phyloP scores from a whole-genome alignment of 768 basidiomycete species.

The Pleurotus giganteus region DNA sequence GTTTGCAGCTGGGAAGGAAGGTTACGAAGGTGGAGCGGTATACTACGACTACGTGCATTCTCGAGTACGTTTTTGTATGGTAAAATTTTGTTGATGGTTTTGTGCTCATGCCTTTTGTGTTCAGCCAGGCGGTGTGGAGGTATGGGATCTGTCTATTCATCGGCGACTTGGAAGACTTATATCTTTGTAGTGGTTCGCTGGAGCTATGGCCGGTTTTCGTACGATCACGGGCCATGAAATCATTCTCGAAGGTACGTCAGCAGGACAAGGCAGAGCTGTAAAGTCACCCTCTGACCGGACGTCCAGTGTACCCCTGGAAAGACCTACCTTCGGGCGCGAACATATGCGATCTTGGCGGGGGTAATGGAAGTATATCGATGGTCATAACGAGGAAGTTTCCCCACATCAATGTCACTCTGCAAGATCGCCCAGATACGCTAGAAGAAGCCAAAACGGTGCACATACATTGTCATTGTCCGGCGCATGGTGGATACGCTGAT shows the following conservation, averaged over 20 bases:
- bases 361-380: conserved; percentile 25
- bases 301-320: conserved; percentile 29
- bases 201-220: conserved; percentile 5
- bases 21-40: conserved; percentile 6
- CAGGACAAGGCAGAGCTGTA: not conserved
- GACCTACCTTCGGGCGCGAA: conserved; percentile 18
- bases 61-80: too few species aligned
- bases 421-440: conserved; percentile 24
- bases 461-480: too few species aligned
- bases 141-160: not conserved
- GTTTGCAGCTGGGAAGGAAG: conserved; percentile 12
- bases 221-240: not conserved
- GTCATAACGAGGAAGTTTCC: conserved; percentile 22
- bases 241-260: conserved; percentile 1
- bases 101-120: too few species aligned
- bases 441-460: conserved; percentile 18
- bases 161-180: not conserved
- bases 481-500: too few species aligned
- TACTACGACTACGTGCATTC: not conserved
- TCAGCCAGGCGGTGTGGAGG: not conserved
- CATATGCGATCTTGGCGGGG: conserved; percentile 30
- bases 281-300: not conserved
- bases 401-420: conserved; percentile 23
- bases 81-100: too few species aligned
- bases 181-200: conserved; percentile 5